phyloP scores from a whole-genome alignment of 768 basidiomycete genomes.

The Mycena galericulata region DNA sequence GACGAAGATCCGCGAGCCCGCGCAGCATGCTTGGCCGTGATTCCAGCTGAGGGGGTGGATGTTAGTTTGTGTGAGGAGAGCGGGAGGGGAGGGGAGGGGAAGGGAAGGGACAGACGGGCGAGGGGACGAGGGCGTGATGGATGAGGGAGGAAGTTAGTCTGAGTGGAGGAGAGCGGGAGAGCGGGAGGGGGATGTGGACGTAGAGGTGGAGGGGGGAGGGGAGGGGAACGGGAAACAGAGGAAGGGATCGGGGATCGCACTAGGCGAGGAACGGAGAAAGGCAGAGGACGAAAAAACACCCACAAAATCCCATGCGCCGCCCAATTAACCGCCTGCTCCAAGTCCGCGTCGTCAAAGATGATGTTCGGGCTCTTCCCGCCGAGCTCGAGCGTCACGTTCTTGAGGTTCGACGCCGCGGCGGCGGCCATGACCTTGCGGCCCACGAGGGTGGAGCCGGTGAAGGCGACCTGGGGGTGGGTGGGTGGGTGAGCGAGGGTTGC shows the following conservation, averaged over 20 bases:
- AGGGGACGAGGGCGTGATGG: neutral
- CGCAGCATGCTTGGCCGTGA: slow-evolving; percentile 83
- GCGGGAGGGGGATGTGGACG: too few relatives aligned
- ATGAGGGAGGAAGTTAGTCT: neutral
- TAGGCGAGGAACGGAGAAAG: too few relatives aligned
- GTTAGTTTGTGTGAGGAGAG: neutral
- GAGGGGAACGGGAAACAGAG: too few relatives aligned
- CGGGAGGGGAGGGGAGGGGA: too few relatives aligned
- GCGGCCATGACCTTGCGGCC: slow-evolving; percentile 81
- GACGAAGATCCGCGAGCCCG: slow-evolving; percentile 86
- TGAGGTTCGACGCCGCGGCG: slow-evolving; percentile 78
- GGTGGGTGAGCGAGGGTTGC: neutral
- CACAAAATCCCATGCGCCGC: slow-evolving; percentile 75
- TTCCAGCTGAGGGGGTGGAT: slow-evolving; percentile 57
- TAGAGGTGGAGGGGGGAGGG: too few relatives aligned
- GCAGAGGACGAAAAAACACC: slow-evolving; percentile 38
- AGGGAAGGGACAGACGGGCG: neutral
- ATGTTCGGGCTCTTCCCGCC: slow-evolving; percentile 76
- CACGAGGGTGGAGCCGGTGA: slow-evolving; percentile 81
- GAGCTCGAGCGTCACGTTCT: slow-evolving; percentile 79
- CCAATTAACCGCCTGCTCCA: slow-evolving; percentile 77
- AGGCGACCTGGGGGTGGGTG: slow-evolving; percentile 59
- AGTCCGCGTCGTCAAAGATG: slow-evolving; percentile 73
- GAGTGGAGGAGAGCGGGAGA: too few relatives aligned
- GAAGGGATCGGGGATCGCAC: too few relatives aligned